A percentile compares a stretch with the other conserved stretches of the same genome.
Evolutionary conservation across 1,139 yeast genomes (phyloP).

Genomic region (Yamadazyma trypodendri): DNA sequence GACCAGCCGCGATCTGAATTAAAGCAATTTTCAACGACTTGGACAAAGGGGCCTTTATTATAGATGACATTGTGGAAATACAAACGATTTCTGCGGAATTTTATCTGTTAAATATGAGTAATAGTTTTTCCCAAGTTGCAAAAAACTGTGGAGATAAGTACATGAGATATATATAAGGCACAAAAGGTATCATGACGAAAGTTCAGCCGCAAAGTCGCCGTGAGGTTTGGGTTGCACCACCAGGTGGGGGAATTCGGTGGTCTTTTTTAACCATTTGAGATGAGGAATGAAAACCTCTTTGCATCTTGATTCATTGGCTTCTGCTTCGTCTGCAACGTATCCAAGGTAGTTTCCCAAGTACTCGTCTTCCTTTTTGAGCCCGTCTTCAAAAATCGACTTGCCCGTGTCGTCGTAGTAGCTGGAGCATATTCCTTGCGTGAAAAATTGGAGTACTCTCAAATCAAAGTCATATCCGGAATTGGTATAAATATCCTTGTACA

Average conservation of each 20-base stretch:
- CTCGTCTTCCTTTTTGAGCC: conserved; percentile 19
- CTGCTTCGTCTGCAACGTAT: conserved; percentile 27
- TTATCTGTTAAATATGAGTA: no score
- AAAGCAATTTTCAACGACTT: conserved; percentile 62
- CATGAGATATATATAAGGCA: no score
- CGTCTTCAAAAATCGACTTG: conserved; percentile 25
- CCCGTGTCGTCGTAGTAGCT: conserved; percentile 35
- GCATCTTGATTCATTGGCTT: conserved; percentile 30
- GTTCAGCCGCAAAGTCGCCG: conserved; percentile 4
- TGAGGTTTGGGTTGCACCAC: conserved; percentile 13
- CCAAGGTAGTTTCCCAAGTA: conserved; percentile 36
- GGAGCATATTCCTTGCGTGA: conserved; percentile 40
- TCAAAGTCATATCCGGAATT: conserved; percentile 56
- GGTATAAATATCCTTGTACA: conserved; percentile 42
- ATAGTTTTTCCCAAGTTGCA: neutral
- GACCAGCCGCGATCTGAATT: conserved; percentile 73
- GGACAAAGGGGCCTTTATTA: conserved; percentile 32
- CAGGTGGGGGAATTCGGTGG: conserved; percentile 21
- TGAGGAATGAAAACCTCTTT: conserved; percentile 39
- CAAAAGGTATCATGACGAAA: no score
- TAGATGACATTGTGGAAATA: conserved; percentile 9
- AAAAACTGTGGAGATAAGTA: neutral
- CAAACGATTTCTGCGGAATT: neutral
- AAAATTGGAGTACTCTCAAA: conserved; percentile 36
- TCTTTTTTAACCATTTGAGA: conserved; percentile 37